phyloP scores from a whole-genome alignment of 2,329 filamentous ascomycete species.

The Paracamarosporium sp. region DNA sequence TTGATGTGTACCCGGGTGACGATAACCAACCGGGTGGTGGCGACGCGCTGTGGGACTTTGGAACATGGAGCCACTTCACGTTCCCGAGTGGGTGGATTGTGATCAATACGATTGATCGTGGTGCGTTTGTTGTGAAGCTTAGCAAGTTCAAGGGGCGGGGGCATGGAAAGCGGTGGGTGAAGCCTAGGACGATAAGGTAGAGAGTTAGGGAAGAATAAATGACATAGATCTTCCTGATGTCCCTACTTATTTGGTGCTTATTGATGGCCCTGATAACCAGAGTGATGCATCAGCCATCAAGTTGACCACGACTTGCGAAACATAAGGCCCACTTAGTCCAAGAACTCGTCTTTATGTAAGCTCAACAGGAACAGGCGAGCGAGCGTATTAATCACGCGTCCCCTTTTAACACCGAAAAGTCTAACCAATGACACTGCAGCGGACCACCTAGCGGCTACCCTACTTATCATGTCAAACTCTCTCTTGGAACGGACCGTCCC shows the following conservation, averaged over 20 bases:
- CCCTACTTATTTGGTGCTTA: background rate
- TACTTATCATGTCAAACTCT: background rate
- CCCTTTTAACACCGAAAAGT: too few species aligned
- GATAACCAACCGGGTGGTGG: slow-evolving; percentile 43
- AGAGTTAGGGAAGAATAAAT: background rate
- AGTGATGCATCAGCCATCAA: too few species aligned
- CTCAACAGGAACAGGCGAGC: too few species aligned
- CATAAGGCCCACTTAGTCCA: too few species aligned
- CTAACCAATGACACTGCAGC: background rate
- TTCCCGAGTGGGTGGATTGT: slow-evolving; percentile 53
- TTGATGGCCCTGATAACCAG: background rate
- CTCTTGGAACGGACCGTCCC: background rate
- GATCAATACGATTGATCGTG: slow-evolving; percentile 58
- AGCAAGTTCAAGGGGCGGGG: slow-evolving; percentile 27
- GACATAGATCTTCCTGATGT: background rate
- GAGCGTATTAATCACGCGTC: too few species aligned
- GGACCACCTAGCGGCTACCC: background rate
- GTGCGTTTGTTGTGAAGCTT: slow-evolving; percentile 44
- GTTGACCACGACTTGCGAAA: too few species aligned
- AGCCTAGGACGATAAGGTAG: background rate
- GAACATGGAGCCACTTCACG: slow-evolving; percentile 52
- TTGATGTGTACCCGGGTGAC: slow-evolving; percentile 52
- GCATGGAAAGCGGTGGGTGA: slow-evolving; percentile 27
- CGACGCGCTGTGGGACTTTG: slow-evolving; percentile 48
- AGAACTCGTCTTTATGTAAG: too few species aligned